phyloP scores from a whole-genome alignment of 1,139 yeast species.

The Blastobotrys serpentis region DNA sequence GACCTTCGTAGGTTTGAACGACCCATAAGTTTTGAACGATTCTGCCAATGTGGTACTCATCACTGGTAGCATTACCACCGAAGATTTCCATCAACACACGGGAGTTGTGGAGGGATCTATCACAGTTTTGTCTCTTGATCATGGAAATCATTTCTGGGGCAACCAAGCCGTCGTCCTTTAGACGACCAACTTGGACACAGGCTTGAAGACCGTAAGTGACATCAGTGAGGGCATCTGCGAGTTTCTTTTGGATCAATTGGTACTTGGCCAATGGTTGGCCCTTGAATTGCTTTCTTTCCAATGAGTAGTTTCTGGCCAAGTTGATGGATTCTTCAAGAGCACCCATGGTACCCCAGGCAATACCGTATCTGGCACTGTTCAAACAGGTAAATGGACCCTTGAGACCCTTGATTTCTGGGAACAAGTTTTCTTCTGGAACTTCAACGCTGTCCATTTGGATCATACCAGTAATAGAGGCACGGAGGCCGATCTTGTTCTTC shows the following conservation, averaged over 20 bases:
- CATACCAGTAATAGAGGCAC: conserved; percentile 49
- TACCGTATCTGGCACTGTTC: conserved; percentile 46
- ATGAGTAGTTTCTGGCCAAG: conserved; percentile 41
- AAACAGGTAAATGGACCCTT: conserved; percentile 48
- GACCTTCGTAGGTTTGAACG: conserved; percentile 48
- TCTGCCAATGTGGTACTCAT: conserved; percentile 47
- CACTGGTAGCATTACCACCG: conserved; percentile 47
- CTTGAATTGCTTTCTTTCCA: conserved; percentile 44
- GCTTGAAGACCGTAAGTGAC: conserved; percentile 43
- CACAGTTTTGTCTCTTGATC: conserved; percentile 47
- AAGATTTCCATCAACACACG: conserved; percentile 45
- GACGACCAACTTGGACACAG: conserved; percentile 44
- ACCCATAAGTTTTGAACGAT: conserved; percentile 46
- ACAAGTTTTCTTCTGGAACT: conserved; percentile 45
- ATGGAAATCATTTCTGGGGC: conserved; percentile 47
- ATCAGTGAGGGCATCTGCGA: conserved; percentile 46
- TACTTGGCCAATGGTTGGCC: conserved; percentile 42
- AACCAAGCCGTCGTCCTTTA: conserved; percentile 41
- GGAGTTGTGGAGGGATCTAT: conserved; percentile 41
- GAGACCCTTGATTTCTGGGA: conserved; percentile 42
- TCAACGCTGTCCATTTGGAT: conserved; percentile 46
- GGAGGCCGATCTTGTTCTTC: conserved; percentile 41
- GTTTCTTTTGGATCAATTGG: conserved; percentile 46
- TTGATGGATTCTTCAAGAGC: conserved; percentile 45
- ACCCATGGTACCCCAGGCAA: conserved; percentile 48